A percentile compares a stretch with the other conserved stretches of the same genome.
Evolutionary conservation across 1,284 basidiomycete genomes (phyloP).

Genomic region (Cutaneotrichosporon arboriforme): DNA sequence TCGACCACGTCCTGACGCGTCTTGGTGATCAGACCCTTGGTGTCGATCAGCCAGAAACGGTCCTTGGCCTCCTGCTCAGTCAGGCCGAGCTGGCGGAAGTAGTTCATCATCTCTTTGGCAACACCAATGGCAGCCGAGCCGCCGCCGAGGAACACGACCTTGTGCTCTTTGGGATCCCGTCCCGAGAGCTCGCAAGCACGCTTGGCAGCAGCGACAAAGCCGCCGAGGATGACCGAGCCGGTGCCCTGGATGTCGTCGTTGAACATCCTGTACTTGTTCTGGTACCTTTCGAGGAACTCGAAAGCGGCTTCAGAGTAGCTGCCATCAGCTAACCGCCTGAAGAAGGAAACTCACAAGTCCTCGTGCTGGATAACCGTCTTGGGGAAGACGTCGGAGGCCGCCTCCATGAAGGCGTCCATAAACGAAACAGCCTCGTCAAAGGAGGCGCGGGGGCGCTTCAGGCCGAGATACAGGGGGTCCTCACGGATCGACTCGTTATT

Average conservation of each 20-base stretch:
- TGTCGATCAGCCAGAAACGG: slow-evolving; percentile 78
- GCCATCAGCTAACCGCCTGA: not conserved
- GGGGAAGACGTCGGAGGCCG: slow-evolving; percentile 68
- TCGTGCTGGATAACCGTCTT: slow-evolving; percentile 84
- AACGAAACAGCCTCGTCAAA: slow-evolving; percentile 62
- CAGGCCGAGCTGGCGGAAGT: slow-evolving; percentile 72
- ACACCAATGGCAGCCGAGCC: slow-evolving; percentile 56
- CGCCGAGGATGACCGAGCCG: slow-evolving; percentile 83
- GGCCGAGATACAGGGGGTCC: slow-evolving; percentile 85
- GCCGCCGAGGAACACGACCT: slow-evolving; percentile 72
- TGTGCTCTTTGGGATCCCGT: slow-evolving; percentile 64
- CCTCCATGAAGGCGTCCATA: slow-evolving; percentile 89
- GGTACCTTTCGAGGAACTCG: slow-evolving; percentile 68
- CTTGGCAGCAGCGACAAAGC: slow-evolving; percentile 82
- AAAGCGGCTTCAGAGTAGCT: slow-evolving; percentile 76
- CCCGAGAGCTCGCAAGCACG: slow-evolving; percentile 68
- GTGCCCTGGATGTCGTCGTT: slow-evolving; percentile 84
- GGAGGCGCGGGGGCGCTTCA: slow-evolving; percentile 64
- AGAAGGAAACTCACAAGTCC: slow-evolving; percentile 56
- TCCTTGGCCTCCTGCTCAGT: slow-evolving; percentile 69
- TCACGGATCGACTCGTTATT: slow-evolving; percentile 75
- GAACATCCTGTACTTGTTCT: slow-evolving; percentile 70
- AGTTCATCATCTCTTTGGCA: slow-evolving; percentile 78
- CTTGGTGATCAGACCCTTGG: slow-evolving; percentile 70
- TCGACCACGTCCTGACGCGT: slow-evolving; percentile 54